Conservation (phyloP, 306 rosid species). For the Rosa multiflora region DNA sequence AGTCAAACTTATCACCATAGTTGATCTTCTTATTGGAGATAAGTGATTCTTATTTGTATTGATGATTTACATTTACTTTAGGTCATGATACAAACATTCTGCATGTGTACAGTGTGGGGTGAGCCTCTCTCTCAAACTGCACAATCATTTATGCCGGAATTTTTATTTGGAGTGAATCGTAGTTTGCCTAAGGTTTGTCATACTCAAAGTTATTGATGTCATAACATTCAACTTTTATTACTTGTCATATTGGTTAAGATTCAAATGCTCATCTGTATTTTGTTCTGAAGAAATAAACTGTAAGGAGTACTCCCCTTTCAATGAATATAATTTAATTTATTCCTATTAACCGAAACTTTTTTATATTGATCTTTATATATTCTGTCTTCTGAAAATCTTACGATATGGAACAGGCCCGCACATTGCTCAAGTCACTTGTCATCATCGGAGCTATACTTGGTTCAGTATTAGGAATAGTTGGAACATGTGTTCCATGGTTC, state of each 20-base stretch:
- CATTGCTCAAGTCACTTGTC: conserved; percentile 74
- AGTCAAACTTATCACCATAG: conserved; percentile 7
- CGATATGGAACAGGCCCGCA: conserved; percentile 57
- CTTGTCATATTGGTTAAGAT: neutral
- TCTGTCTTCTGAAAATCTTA: conserved; percentile 26
- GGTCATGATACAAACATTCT: conserved; percentile 88
- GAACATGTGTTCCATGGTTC: conserved; percentile 75
- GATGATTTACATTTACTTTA: conserved; percentile 34
- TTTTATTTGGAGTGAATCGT: conserved; percentile 58
- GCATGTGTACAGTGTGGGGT: conserved; percentile 89
- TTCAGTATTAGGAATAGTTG: conserved; percentile 58
- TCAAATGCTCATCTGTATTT: neutral
- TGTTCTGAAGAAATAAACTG: neutral
- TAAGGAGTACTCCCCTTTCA: neutral
- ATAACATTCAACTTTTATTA: neutral
- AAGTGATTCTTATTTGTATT: conserved; percentile 22
- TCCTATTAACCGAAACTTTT: conserved; percentile 5
- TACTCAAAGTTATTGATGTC: conserved; percentile 15
- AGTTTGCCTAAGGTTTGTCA: conserved; percentile 69
- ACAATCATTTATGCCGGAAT: conserved; percentile 91
- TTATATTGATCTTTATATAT: conserved; percentile 1
- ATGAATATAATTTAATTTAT: neutral
- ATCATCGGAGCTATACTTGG: conserved; percentile 71
- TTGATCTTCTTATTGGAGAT: conserved; percentile 18
- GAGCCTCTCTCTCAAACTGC: conserved; percentile 99